Conservation (phyloP, 768 basidiomycete genomes). For the Cubamyces sp. region DNA sequence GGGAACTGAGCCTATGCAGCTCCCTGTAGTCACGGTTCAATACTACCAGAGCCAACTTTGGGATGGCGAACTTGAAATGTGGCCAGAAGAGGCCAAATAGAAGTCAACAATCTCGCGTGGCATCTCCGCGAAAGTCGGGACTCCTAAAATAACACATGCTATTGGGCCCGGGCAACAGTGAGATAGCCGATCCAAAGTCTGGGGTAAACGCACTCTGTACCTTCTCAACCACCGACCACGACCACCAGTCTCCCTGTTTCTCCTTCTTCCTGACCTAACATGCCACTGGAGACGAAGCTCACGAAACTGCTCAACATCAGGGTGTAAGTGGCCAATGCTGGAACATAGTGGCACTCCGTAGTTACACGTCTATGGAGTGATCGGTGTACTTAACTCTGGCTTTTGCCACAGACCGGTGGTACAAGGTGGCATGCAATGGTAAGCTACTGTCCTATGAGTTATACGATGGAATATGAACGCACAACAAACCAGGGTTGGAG, state of each 20-base stretch:
- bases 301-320: slow-evolving; percentile 69
- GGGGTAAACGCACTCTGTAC: neutral
- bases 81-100: no score
- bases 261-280: neutral
- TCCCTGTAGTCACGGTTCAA: no score
- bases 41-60: no score
- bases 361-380: neutral
- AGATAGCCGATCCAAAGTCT: no score
- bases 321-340: slow-evolving; percentile 47
- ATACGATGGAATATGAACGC: neutral
- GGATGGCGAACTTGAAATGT: no score
- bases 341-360: neutral
- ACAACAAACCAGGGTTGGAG: slow-evolving; percentile 64
- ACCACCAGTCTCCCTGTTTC: neutral
- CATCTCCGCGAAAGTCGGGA: neutral
- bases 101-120: no score
- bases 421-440: slow-evolving; percentile 95
- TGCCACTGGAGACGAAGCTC: slow-evolving; percentile 50
- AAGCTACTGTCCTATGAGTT: slow-evolving; percentile 20
- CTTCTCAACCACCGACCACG: neutral
- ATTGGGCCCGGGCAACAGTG: no score
- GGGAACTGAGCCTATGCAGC: no score
- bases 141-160: neutral
- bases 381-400: no score
- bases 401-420: slow-evolving; percentile 64